phyloP scores from a whole-genome alignment of 2,329 filamentous ascomycete species.

The Thelonectria rubi region DNA sequence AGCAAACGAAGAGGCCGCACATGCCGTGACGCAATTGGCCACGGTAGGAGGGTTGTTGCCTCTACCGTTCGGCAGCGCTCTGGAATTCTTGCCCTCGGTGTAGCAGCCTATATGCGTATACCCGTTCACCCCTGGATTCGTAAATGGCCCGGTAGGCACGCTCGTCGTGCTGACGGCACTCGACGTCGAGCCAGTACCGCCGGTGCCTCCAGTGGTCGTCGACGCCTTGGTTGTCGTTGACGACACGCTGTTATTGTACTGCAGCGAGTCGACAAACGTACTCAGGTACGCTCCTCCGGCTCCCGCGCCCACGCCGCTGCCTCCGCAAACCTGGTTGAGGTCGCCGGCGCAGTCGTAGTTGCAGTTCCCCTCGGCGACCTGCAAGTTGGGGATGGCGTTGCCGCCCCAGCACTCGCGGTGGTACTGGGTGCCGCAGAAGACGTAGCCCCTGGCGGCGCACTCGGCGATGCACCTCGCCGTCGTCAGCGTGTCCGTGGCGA shows the following conservation, averaged over 20 bases:
- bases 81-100: conserved; percentile 45
- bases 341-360: conserved; percentile 61
- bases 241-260: conserved; percentile 37
- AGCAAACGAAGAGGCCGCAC: conserved; percentile 39
- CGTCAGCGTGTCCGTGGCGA: conserved; percentile 53
- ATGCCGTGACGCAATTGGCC: conserved; percentile 46
- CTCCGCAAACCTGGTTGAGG: conserved; percentile 62
- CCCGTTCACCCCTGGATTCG: conserved; percentile 51
- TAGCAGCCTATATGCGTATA: conserved; percentile 52
- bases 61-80: conserved; percentile 46
- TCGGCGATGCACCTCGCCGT: conserved; percentile 56
- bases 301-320: conserved; percentile 51
- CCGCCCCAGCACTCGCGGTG: conserved; percentile 65
- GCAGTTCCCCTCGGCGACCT: conserved; percentile 58
- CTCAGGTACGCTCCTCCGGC: conserved; percentile 56
- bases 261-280: conserved; percentile 53
- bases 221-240: background rate
- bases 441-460: conserved; percentile 49
- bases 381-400: conserved; percentile 53
- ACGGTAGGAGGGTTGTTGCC: conserved; percentile 44
- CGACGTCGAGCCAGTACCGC: conserved; percentile 5
- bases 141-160: conserved; percentile 31
- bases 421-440: conserved; percentile 61
- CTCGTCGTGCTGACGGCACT: conserved; percentile 7
- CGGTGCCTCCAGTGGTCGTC: background rate